phyloP scores from a whole-genome alignment of 164 flowering plant genomes.

The grape (Vitis vinifera) region ASM3070453v1 NC_081805.1:10759001-10759500 shows the following conservation, averaged over 20 bases:
- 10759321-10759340: constrained; percentile 71
- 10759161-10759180: constrained; percentile 81
- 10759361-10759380: constrained; percentile 58
- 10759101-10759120: not conserved
- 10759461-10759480: constrained; percentile 79
- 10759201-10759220: constrained; percentile 55
- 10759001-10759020: not conserved
- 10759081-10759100: too few relatives aligned
- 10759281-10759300: constrained; percentile 46
- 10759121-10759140: constrained; percentile 79
- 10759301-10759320: constrained; percentile 79
- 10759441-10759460: constrained; percentile 45
- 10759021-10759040: too few relatives aligned
- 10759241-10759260: constrained; percentile 71
- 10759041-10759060: too few relatives aligned
- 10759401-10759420: constrained; percentile 39
- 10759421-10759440: constrained; percentile 43
- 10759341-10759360: constrained; percentile 32
- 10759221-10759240: constrained; percentile 66
- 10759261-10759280: constrained; percentile 63
- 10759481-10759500: constrained; percentile 57
- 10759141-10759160: constrained; percentile 65
- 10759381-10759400: constrained; percentile 60
- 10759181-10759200: constrained; percentile 62
- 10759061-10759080: too few relatives aligned